Base-by-base conservation (phyloP, 2,329 filamentous ascomycete genomes). In the Exophiala viscosa region DNA sequence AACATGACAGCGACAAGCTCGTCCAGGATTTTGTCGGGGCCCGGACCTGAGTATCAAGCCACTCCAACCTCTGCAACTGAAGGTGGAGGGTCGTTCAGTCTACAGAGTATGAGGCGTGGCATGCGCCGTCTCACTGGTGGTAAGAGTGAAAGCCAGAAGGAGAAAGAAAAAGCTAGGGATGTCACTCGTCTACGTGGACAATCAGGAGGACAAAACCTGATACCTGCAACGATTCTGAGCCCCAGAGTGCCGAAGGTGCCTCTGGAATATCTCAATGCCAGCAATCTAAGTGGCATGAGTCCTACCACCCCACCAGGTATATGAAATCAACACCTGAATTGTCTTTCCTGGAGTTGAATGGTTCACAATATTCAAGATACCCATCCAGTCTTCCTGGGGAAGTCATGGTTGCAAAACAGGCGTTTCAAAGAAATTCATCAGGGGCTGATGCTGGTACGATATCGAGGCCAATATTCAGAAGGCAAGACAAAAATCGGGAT, bases 181-280 rank as follows among this genome's bases (percentile, higher is more conserved):
- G 65, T 71, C 31, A 68, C 70, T 34, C 72, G 74, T 36, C 70
- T 76, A 35, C 70, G 72, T 15, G 68, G 71, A 18, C 58, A 62
- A 49, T 61, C 59, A 34, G 51, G 60, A 23, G 58, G 60, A 3
- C 47, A 54, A 9, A 53, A 44, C 35, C 48, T 38, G 14, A 33
- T 50, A 3, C 15, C 48, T 11, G 50, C 33, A n/a, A 57, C 69
- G 35, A 62, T 59, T 17, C 69, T 72, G 54, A 69, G 34, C 64
- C 69, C 38, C 66, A 66, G 71, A 15, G 74, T 77, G 9, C 75
- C 75, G 3, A 74, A 74, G 55, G 73, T 77, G 6, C 74, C 74
- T 0, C 62, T 70, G 39, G 75, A 75, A 49, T 77, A 75, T 62
- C 67, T 76, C 36, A 63, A 65, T 10, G 70, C 68, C 17, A 45